Percentiles rank a stretch among this genome's conserved stretches.
Conservation (phyloP, 1,284 basidiomycete species). For the Schizophyllum commune region DNA sequence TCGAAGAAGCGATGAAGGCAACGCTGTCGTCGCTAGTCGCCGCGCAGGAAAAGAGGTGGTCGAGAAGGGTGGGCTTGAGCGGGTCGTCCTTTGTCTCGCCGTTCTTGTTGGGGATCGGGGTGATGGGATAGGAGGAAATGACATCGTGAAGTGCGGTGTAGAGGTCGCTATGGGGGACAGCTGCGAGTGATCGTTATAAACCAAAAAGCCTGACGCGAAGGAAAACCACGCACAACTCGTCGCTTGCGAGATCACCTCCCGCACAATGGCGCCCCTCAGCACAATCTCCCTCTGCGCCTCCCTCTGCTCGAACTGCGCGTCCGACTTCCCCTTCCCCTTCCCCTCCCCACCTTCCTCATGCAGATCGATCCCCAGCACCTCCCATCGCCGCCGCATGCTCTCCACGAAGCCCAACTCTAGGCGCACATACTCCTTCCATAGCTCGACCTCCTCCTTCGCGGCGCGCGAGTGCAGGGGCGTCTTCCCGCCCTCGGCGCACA, state of each 20-base stretch:
- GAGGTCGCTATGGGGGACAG: neutral
- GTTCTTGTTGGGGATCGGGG: neutral
- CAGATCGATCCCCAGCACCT: constrained; percentile 54
- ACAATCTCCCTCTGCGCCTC: neutral
- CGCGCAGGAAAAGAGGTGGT: neutral
- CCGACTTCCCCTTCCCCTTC: neutral
- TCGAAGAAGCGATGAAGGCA: neutral
- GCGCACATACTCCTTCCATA: constrained; percentile 86
- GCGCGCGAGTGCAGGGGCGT: neutral
- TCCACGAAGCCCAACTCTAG: constrained; percentile 91
- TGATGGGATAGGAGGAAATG: neutral
- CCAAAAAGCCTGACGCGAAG: too few species aligned
- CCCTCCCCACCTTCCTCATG: neutral
- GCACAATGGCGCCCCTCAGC: neutral
- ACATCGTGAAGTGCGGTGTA: neutral
- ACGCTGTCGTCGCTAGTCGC: neutral
- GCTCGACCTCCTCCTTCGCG: constrained; percentile 43
- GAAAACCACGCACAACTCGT: neutral
- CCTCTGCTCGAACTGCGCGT: neutral
- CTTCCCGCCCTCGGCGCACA: constrained; percentile 36
- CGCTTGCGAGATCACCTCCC: neutral
- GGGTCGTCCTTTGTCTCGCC: neutral
- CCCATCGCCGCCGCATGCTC: constrained; percentile 76
- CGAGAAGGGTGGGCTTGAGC: neutral
- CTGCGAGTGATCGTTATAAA: too few species aligned